Conservation (phyloP, 2,329 filamentous ascomycete genomes). For the Fusarium equiseti region DNA sequence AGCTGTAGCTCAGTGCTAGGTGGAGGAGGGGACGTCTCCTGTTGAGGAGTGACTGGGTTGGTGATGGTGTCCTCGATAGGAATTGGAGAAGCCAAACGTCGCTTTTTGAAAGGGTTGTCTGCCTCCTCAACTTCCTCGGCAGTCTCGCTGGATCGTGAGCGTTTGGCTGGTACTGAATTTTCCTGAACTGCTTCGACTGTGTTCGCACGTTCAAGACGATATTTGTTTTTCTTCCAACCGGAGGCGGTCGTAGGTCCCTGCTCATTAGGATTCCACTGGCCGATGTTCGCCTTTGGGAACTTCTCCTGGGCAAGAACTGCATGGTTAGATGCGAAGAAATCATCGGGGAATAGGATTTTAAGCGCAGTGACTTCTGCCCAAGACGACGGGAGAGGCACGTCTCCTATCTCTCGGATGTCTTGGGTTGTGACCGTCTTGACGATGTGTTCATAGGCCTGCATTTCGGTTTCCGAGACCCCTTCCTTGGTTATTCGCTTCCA, state of each 20-base stretch:
- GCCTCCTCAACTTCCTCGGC: background rate
- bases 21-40: too few relatives aligned
- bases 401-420: background rate
- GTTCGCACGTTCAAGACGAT: background rate
- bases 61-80: background rate
- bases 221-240: slow-evolving; percentile 2
- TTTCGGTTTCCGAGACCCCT: background rate
- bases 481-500: background rate
- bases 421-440: background rate
- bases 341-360: slow-evolving; percentile 9
- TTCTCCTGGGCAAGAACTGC: slow-evolving; percentile 6
- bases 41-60: background rate
- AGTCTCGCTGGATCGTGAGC: background rate
- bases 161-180: background rate
- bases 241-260: background rate
- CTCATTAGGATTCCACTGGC: slow-evolving; percentile 14
- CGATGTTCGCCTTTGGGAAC: slow-evolving; percentile 6
- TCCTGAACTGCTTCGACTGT: background rate
- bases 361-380: slow-evolving; percentile 6
- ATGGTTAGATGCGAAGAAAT: slow-evolving; percentile 8
- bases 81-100: background rate
- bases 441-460: background rate
- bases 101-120: background rate
- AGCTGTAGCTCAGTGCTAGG: background rate
- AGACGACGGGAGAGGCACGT: background rate